phyloP scores from a whole-genome alignment of 257 asterid species.

The Solanum pennellii region DNA sequence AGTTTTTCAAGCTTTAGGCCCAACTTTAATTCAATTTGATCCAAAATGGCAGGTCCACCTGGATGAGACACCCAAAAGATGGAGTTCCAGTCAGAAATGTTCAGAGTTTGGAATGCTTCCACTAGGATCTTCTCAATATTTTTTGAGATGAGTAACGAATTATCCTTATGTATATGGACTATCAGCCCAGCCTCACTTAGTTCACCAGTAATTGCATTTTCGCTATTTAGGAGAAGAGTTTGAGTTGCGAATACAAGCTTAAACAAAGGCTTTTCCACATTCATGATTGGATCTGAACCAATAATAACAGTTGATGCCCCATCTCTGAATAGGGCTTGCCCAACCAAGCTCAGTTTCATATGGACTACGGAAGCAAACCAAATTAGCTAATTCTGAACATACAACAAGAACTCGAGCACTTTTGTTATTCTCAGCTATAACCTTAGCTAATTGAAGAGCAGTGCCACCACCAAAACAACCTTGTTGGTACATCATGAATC shows the following conservation, averaged over 20 bases:
- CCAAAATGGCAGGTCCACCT: constrained; percentile 4
- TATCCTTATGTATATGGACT: neutral
- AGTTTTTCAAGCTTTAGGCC: neutral
- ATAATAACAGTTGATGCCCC: neutral
- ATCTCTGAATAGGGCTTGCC: neutral
- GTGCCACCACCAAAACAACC: constrained; percentile 5
- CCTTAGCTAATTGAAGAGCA: neutral
- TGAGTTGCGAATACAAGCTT: neutral
- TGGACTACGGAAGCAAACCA: neutral
- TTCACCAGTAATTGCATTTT: neutral
- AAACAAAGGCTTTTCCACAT: constrained; percentile 2
- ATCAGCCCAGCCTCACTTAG: neutral
- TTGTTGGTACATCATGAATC: constrained; percentile 10
- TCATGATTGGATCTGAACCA: neutral
- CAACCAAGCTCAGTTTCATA: neutral
- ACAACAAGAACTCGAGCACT: neutral
- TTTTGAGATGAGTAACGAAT: neutral
- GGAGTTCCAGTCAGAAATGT: constrained; percentile 4
- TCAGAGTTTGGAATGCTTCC: neutral
- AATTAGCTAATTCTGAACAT: neutral
- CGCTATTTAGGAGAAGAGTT: constrained; percentile 1
- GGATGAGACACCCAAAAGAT: constrained; percentile 4
- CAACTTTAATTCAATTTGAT: constrained; percentile 1
- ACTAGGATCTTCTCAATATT: neutral
- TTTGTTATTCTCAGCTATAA: neutral